Percentiles rank a stretch among this genome's conserved stretches.
phyloP scores from a whole-genome alignment of 192 early-diverging fungal genomes.

The Spizellomyces punctatus region DNA sequence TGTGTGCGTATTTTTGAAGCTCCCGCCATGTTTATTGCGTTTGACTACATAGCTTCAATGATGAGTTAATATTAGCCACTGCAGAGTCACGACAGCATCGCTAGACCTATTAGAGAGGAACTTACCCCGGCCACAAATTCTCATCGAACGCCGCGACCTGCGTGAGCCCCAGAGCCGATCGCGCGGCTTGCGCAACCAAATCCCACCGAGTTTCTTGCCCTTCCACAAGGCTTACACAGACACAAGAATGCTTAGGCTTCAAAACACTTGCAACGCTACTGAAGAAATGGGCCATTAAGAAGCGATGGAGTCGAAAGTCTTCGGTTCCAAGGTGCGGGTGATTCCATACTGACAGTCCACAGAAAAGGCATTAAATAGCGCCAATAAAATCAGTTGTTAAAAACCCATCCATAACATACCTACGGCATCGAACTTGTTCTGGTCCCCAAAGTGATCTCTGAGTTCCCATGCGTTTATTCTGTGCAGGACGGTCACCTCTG shows the following conservation, averaged over 20 bases:
- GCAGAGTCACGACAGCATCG: no score
- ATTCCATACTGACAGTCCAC: slow-evolving; percentile 54
- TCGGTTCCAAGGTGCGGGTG: slow-evolving; percentile 64
- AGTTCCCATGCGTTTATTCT: slow-evolving; percentile 62
- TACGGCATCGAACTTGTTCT: slow-evolving; percentile 23
- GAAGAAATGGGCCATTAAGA: slow-evolving; percentile 64
- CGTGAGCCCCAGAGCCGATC: slow-evolving; percentile 34
- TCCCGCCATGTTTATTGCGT: slow-evolving; percentile 56
- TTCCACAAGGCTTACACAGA: slow-evolving; percentile 49
- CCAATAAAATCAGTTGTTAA: not conserved
- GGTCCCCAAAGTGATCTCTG: slow-evolving; percentile 21
- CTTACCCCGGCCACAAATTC: slow-evolving; percentile 41
- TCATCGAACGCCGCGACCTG: slow-evolving; percentile 46
- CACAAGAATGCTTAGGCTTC: slow-evolving; percentile 16
- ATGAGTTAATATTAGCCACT: no score
- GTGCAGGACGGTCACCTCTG: slow-evolving; percentile 45
- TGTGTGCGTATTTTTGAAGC: slow-evolving; percentile 57
- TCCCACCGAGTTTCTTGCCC: slow-evolving; percentile 61
- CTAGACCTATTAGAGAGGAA: not conserved
- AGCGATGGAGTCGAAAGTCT: slow-evolving; percentile 60
- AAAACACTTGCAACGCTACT: slow-evolving; percentile 38
- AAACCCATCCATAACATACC: slow-evolving; percentile 12
- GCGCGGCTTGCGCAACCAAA: slow-evolving; percentile 41
- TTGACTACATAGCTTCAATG: slow-evolving; percentile 46
- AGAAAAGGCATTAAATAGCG: slow-evolving; percentile 7